phyloP scores from a whole-genome alignment of 73 alveolate genomes.

The Paraurostyla sp. region DNA sequence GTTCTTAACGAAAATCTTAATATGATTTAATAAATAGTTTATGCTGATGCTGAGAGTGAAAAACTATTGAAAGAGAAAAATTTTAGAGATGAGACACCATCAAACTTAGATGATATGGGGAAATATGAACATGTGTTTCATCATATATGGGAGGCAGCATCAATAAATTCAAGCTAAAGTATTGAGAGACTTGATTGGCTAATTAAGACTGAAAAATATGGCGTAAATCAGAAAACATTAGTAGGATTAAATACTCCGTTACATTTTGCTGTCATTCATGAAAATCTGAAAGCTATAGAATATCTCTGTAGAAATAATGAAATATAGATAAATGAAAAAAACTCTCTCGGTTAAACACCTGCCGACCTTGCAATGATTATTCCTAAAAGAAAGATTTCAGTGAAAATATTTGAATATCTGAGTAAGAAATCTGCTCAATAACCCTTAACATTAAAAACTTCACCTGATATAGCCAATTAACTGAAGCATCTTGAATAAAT shows the following conservation, averaged over 20 bases:
- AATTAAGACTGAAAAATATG: no score
- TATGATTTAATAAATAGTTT: not conserved
- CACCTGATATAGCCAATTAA: no score
- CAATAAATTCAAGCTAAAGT: not conserved
- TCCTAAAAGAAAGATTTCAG: not conserved
- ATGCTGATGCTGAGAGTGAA: slow-evolving; percentile 5
- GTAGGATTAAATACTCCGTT: no score
- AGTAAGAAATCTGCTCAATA: no score
- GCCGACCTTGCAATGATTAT: no score
- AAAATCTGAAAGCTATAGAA: not conserved
- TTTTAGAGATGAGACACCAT: slow-evolving; percentile 1
- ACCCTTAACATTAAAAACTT: no score
- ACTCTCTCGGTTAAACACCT: not conserved
- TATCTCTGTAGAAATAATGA: not conserved
- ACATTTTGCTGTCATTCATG: no score
- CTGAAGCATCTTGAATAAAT: no score
- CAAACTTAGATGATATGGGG: not conserved
- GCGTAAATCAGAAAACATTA: no score
- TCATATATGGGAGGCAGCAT: slow-evolving; percentile 30
- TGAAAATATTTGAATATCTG: no score
- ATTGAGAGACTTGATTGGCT: no score
- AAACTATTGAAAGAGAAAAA: not conserved
- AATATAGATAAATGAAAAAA: not conserved
- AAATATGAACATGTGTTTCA: not conserved
- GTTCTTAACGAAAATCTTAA: not conserved